Evolutionary conservation across 495 filamentous ascomycete species (phyloP).

Genomic region (Stereocaulon alpinum): DNA sequence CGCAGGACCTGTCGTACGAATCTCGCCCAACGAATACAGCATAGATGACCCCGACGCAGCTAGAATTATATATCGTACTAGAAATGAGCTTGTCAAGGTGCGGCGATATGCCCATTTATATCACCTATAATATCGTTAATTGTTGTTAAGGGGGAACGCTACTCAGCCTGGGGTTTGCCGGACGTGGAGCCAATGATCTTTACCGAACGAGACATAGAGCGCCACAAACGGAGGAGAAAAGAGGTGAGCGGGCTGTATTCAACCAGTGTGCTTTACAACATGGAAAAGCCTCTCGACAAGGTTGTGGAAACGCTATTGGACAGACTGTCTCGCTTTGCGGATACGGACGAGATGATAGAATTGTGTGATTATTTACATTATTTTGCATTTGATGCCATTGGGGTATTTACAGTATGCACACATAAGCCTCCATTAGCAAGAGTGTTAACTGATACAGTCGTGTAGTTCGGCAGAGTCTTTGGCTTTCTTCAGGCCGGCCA

Average conservation of each 20-base stretch:
- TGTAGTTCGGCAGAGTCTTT: slow-evolving; percentile 16
- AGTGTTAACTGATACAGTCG: slow-evolving; percentile 19
- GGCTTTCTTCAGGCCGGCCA: slow-evolving; percentile 6
- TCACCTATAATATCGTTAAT: background rate
- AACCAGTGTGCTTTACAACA: no score
- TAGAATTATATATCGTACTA: slow-evolving; percentile 36
- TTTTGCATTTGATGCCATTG: slow-evolving; percentile 67
- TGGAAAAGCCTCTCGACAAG: no score
- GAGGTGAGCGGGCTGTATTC: no score
- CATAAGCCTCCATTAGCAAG: no score
- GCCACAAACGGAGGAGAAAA: no score
- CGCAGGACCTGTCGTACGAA: slow-evolving; percentile 39
- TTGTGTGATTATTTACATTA: slow-evolving; percentile 61
- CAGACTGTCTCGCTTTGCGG: slow-evolving; percentile 16
- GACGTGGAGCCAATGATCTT: no score
- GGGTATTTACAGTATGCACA: slow-evolving; percentile 49
- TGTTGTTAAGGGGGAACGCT: background rate
- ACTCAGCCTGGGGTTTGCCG: background rate
- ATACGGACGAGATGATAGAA: slow-evolving; percentile 29
- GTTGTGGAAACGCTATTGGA: slow-evolving; percentile 1
- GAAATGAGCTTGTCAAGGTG: slow-evolving; percentile 34
- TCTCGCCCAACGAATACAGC: slow-evolving; percentile 42
- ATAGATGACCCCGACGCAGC: slow-evolving; percentile 35
- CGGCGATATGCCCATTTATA: no score
- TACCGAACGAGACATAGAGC: background rate